Conservation (phyloP, 371 early-diverging fungal species). For the Dinochytrium kinnereticum region DNA sequence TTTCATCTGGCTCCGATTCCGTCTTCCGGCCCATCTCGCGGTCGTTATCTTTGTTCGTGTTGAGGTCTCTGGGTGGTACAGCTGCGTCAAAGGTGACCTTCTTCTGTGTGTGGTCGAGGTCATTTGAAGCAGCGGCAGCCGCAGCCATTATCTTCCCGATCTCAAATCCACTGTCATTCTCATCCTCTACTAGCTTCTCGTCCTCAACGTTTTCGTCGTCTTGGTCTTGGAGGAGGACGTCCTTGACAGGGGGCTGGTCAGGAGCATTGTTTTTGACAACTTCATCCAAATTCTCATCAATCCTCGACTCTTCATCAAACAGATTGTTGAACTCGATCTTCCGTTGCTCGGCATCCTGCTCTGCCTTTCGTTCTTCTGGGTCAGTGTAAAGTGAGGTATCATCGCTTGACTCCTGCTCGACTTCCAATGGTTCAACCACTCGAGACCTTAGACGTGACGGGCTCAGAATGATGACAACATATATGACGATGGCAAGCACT, state of each 20-base stretch:
- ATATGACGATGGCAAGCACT: constrained; percentile 11
- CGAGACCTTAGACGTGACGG: not conserved
- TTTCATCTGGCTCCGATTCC: not conserved
- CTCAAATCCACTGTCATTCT: not conserved
- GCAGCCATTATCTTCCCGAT: not conserved
- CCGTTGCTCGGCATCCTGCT: not conserved
- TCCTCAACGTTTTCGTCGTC: not conserved
- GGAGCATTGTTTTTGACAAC: not conserved
- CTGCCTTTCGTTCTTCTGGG: not conserved
- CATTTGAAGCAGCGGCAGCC: too few relatives aligned
- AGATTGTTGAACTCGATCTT: too few relatives aligned
- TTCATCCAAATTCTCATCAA: not conserved
- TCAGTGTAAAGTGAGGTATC: not conserved
- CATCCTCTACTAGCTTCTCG: not conserved
- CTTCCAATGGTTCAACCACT: not conserved
- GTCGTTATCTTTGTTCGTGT: not conserved
- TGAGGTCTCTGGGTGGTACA: not conserved
- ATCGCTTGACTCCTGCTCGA: not conserved
- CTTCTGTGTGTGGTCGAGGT: too few relatives aligned
- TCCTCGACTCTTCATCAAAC: not conserved
- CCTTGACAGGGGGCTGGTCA: not conserved
- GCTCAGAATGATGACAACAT: not conserved
- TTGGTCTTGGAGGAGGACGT: not conserved
- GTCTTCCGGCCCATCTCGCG: not conserved
- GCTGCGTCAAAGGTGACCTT: too few relatives aligned